Base-by-base conservation (phyloP, 2,329 filamentous ascomycete species). In the Colletotrichum liriopes region DNA sequence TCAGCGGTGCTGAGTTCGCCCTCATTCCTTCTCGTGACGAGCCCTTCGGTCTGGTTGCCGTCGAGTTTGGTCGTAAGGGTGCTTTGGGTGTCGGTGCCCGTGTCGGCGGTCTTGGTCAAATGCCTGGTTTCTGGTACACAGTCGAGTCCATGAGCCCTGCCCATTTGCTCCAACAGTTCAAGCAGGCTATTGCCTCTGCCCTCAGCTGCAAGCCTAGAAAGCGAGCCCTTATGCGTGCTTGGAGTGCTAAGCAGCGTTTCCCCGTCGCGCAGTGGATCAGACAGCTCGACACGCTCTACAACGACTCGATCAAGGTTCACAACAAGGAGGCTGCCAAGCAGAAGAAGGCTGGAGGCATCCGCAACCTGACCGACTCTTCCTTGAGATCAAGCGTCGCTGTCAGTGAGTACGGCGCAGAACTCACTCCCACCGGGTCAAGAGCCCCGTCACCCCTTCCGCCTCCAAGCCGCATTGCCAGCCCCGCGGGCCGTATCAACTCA, bases 51-150 rank as follows among this genome's bases (percentile, higher is more conserved):
- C 82, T 93, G 39, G 91, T 93, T 7, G 91, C 91, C 39, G 91
- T 93, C 55, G 91, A 93, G 76, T 93, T 93, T 74, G 91, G 91
- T 68, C 85, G 91, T 32, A 92, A 93, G 78, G 91, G 91, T 76
- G 91, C 91, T 26, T 84, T 93, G 54, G 91, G 91, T 75, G 89
- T 93, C 67, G 91, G 91, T 56, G 89, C 90, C 47, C 85, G 90
- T 65, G 91, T 93, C 47, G 91, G 91, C 75, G 91, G 91, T 66
- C 84, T 93, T 29, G 90, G 91, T n/a, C 89, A 91, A 77, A 92
- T 93, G 90, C 91, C 91, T 26, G 91, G 91, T 32, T 92, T 90
- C 88, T 93, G 91, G 91, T 93, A 89, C 78, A 92, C 91, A 0
- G 88, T 93, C 67, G 91, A 93, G 78, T 91, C 89, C 0, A 90